Percentiles rank a stretch among this genome's conserved stretches.
These are phyloP conservation scores for Myrica gale DNA, from an alignment of 306 rosid species.

Conservation along the genomic window DNA sequence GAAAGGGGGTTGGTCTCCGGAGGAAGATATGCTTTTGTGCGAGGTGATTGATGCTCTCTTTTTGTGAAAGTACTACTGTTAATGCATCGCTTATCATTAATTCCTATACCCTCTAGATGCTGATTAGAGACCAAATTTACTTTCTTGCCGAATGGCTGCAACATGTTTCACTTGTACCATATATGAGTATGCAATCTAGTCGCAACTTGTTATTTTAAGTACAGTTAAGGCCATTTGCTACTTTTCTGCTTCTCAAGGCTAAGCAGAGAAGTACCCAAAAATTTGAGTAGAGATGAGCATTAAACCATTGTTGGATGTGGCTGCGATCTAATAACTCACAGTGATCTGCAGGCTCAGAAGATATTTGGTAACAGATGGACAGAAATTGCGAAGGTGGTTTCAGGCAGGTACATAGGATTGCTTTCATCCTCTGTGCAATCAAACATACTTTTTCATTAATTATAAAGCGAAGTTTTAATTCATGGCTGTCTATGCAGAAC, in stretches of 20 bases:
- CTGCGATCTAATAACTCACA: constrained; percentile 29
- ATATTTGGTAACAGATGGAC: constrained; percentile 98
- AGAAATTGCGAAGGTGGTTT: constrained; percentile 98
- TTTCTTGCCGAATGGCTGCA: not conserved
- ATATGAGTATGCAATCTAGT: constrained; percentile 5
- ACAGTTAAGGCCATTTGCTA: constrained; percentile 5
- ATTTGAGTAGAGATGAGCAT: constrained; percentile 1
- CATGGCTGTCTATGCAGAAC: constrained; percentile 55
- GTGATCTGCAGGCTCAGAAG: constrained; percentile 80
- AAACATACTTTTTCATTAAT: not conserved
- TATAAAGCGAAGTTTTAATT: constrained; percentile 15
- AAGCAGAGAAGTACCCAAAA: constrained; percentile 9
- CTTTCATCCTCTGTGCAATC: constrained; percentile 11
- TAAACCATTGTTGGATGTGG: constrained; percentile 25
- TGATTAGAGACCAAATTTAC: constrained; percentile 6
- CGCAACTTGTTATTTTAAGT: constrained; percentile 6
- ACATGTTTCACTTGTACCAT: constrained; percentile 21
- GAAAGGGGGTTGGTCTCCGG: constrained; percentile 99
- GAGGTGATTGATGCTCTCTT: constrained; percentile 55
- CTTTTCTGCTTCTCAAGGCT: constrained; percentile 20
- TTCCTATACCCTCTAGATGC: not conserved
- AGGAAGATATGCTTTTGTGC: constrained; percentile 92
- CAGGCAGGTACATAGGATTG: constrained; percentile 78
- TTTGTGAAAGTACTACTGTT: not conserved
- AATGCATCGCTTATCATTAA: constrained; percentile 5